Percentiles rank a stretch among this genome's conserved stretches.
These are phyloP conservation scores for Scutellaria galericulata DNA, from an alignment of 257 asterid genomes.

Conservation along the genomic window DNA sequence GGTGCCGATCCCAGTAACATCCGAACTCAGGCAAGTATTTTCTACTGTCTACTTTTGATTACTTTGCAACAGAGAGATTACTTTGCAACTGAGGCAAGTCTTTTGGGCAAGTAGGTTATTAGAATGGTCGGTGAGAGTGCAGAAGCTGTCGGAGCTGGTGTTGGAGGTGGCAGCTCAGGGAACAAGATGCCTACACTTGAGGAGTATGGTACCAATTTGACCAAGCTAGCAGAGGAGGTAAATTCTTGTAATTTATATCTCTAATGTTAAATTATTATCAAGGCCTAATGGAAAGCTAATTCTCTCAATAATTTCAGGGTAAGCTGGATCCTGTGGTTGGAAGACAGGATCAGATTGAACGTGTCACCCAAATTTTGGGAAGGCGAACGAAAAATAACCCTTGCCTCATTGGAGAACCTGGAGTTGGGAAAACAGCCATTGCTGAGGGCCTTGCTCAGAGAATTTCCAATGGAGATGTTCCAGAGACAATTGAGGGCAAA, in stretches of 20 bases:
- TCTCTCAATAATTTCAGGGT: slow-evolving; percentile 59
- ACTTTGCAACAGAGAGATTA: slow-evolving; percentile 18
- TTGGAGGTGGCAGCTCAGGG: slow-evolving; percentile 79
- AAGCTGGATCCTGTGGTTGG: slow-evolving; percentile 98
- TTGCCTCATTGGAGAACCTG: slow-evolving; percentile 99
- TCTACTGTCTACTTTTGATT: slow-evolving; percentile 12
- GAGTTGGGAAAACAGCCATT: slow-evolving; percentile 98
- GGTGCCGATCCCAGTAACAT: slow-evolving; percentile 96
- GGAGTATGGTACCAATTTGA: slow-evolving; percentile 80
- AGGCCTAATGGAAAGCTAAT: slow-evolving; percentile 24
- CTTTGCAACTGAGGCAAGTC: slow-evolving; percentile 20
- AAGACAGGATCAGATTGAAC: slow-evolving; percentile 90
- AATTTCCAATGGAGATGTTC: slow-evolving; percentile 92
- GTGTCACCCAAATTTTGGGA: slow-evolving; percentile 96
- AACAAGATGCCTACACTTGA: slow-evolving; percentile 79
- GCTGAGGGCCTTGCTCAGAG: slow-evolving; percentile 99
- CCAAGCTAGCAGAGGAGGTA: slow-evolving; percentile 94
- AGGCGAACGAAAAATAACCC: slow-evolving; percentile 97
- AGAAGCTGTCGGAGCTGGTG: slow-evolving; percentile 81
- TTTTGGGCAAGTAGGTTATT: slow-evolving; percentile 53
- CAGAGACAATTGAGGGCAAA: slow-evolving; percentile 97
- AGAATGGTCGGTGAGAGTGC: slow-evolving; percentile 89
- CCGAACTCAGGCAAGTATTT: slow-evolving; percentile 73
- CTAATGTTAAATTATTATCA: slow-evolving; percentile 1
- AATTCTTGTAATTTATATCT: slow-evolving; percentile 7